phyloP scores from a whole-genome alignment of 495 filamentous ascomycete genomes.

The Hypoxylon crocopeplum region DNA sequence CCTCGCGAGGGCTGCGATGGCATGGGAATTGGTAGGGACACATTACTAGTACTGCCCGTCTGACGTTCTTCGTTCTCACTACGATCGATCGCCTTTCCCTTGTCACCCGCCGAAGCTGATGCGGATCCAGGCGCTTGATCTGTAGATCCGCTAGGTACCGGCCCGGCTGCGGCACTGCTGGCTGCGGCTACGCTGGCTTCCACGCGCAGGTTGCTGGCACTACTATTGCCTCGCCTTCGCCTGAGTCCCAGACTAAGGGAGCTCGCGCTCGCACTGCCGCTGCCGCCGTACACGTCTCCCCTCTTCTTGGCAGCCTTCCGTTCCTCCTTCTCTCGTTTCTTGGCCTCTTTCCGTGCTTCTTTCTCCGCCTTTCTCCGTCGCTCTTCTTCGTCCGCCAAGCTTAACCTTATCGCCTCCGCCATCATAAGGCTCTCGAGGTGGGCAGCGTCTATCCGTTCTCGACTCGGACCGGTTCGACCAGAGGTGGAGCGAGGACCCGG shows the following conservation, averaged over 20 bases:
- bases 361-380: conserved; percentile 82
- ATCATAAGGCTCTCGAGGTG: conserved; percentile 99
- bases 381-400: conserved; percentile 89
- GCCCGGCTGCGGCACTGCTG: conserved; percentile 7
- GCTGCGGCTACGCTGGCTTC: conserved; percentile 49
- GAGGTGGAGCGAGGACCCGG: conserved; percentile 26
- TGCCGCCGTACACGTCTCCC: conserved; percentile 54
- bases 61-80: conserved; percentile 31
- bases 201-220: conserved; percentile 55
- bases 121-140: conserved; percentile 20
- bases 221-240: conserved; percentile 62
- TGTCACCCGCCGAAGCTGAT: conserved; percentile 53
- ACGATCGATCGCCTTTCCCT: conserved; percentile 86
- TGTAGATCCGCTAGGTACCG: conserved; percentile 14
- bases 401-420: conserved; percentile 91
- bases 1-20: conserved; percentile 52
- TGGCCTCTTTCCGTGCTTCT: conserved; percentile 77
- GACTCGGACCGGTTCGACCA: conserved; percentile 18
- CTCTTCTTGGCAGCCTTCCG: conserved; percentile 78
- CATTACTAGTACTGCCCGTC: conserved; percentile 13
- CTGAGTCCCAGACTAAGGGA: conserved; percentile 58
- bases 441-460: conserved; percentile 36
- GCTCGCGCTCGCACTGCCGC: conserved; percentile 59
- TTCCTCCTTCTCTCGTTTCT: conserved; percentile 82
- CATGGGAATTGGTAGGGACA: conserved; percentile 46